A percentile compares a stretch with the other conserved stretches of the same genome.
These are phyloP conservation scores for Trichoderma pleuroti DNA, from an alignment of 2,329 filamentous ascomycete genomes.

Conservation along the genomic window DNA sequence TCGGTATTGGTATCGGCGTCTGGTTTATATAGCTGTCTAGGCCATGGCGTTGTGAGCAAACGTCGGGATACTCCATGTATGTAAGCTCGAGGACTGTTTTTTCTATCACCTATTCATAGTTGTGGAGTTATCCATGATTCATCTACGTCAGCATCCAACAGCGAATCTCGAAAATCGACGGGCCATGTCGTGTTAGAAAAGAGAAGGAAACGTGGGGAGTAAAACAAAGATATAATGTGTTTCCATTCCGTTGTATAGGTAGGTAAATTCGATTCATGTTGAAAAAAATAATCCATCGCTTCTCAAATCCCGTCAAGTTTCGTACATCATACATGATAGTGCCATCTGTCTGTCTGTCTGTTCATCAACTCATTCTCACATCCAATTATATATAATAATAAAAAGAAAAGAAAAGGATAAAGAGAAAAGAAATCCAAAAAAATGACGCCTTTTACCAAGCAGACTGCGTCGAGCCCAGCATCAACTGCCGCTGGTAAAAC, in stretches of 20 bases:
- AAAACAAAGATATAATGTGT: background rate
- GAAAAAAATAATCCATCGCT: background rate
- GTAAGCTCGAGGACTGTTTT: background rate
- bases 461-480: conserved; percentile 12
- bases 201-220: background rate
- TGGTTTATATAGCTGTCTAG: background rate
- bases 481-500: conserved; percentile 16
- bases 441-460: background rate
- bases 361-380: background rate
- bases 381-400: background rate
- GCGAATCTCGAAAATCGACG: background rate
- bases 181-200: background rate
- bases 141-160: background rate
- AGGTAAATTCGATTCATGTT: background rate
- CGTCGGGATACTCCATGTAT: background rate
- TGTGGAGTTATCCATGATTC: background rate
- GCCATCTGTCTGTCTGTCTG: background rate
- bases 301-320: background rate
- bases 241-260: background rate
- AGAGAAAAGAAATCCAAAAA: background rate
- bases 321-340: conserved; percentile 2
- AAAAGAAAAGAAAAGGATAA: background rate
- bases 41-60: background rate
- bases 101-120: background rate
- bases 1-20: background rate